These are phyloP conservation scores for Cicer cuneatum DNA, from an alignment of 306 rosid genomes.

Conservation along the genomic window DNA sequence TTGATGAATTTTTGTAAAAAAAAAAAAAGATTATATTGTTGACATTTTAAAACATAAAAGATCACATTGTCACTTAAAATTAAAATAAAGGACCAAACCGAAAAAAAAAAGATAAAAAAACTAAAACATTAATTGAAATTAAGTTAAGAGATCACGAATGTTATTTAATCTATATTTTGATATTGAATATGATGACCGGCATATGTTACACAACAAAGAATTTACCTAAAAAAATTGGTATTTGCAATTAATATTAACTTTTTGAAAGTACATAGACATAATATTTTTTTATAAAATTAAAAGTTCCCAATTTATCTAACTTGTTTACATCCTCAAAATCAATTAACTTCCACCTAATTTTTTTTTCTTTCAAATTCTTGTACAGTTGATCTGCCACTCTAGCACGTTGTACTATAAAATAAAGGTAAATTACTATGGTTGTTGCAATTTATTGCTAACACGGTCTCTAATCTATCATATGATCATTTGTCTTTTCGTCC, in stretches of 20 bases:
- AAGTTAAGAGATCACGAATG: too few species aligned
- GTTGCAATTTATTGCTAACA: slow-evolving; percentile 16
- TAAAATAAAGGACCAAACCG: too few species aligned
- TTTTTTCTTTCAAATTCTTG: neutral
- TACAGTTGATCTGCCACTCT: slow-evolving; percentile 45
- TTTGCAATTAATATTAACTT: neutral
- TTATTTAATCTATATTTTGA: too few species aligned
- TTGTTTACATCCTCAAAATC: neutral
- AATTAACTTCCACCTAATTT: neutral
- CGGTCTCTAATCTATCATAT: slow-evolving; percentile 11
- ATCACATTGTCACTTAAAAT: too few species aligned
- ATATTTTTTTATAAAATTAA: neutral
- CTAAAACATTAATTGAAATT: too few species aligned
- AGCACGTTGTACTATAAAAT: slow-evolving; percentile 6
- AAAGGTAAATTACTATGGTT: neutral
- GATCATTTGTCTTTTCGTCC: slow-evolving; percentile 4
- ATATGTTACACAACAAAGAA: neutral
- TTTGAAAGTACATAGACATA: neutral
- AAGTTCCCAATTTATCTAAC: neutral
- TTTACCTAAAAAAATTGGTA: neutral
- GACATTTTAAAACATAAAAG: too few species aligned
- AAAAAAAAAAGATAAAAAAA: too few species aligned
- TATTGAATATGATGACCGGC: too few species aligned
- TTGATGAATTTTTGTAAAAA: too few species aligned
- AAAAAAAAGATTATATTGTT: too few species aligned